Base-by-base conservation (phyloP, 495 filamentous ascomycete species). In the Astrothelium subdiscretum region DNA sequence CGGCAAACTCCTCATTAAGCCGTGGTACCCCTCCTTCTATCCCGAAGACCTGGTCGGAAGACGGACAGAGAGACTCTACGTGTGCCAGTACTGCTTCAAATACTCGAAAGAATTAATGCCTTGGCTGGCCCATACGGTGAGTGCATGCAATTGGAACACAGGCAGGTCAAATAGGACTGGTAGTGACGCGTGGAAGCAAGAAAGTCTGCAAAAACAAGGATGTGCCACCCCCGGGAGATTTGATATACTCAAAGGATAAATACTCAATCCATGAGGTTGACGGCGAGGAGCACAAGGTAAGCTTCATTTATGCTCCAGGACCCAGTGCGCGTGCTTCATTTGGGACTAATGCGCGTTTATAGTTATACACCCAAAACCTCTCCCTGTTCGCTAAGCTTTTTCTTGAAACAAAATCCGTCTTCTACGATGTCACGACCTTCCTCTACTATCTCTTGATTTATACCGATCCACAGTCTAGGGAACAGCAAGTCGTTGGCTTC, bases 321-420 rank as follows among this genome's bases (percentile, higher is more conserved):
- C n/a, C n/a, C n/a, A n/a, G n/a, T n/a, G n/a, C n/a, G n/a, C n/a
- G n/a, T n/a, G n/a, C n/a, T n/a, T n/a, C n/a, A n/a, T n/a, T n/a
- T n/a, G n/a, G n/a, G n/a, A 51, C 38, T 63, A 24, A 44, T 59
- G 15, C n/a, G 8, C 24, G 3, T 22, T 22, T 29, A 57, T 61
- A 96, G 83, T 82, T 96, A 15, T 98, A 91, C 74, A 89, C 89
- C 65, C 94, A 97, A 75, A 96, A 96, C 70, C 81, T 98, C 60
- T 95, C 89, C 22, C 86, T 98, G 43, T 96, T 97, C 73, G 90
- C 91, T n/a, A 97, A 97, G 70, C 82, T 98, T 59, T 98, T 96
- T 74, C 86, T 98, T 60, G 92, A 97, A 72, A 96, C 92, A 71
- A 99, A 99, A 72, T 95, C 90, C 24, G 91, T 99, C 63, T 97